Base-by-base conservation (phyloP, 2,329 filamentous ascomycete genomes). In the Lachnum nothofagi region DNA sequence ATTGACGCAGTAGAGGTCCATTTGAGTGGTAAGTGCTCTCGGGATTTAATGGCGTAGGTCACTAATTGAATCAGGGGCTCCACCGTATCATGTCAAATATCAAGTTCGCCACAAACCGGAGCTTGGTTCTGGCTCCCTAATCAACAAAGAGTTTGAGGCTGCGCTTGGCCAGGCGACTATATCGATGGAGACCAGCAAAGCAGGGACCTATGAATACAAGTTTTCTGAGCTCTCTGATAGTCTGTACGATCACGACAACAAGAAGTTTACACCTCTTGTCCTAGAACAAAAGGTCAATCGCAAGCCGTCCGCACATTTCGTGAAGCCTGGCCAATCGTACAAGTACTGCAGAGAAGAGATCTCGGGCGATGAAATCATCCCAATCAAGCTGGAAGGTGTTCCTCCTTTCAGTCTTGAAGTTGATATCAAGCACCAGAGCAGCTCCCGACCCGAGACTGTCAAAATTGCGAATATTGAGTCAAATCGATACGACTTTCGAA, bases 331-430 rank as follows among this genome's bases (percentile, higher is more conserved):
- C 14, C 93, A 93, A 67, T 91, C 88, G 0, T 96, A 96, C 74
- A 95, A 93, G 65, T 95, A 91, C 69, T 98, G 93, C 70, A 85
- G 90, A 66, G 83, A 90, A 41, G 88, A 95, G 60, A 79, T 86
- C 43, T 81, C 82, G 46, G 81, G 83, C 25, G 88, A 94, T 61
- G 91, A 98, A 63, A 82, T 80, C 34, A 95, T 98, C 46, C 91
- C 91, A 0, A 85, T 98, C 51, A 83, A 80, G 2, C 76, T 98
- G 16, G 86, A 86, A 51, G 93, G 93, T 33, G 75, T 85, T 14
- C 82, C 91, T 5, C 93, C 93, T 0, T 98, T 98, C 71, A 85
- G 84, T 41, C 74, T 98, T 4, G 93, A 97, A 65, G 78, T 97
- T 20, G 90, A 91, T 62, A 88, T 98, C 68, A 95, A 91, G 70